Percentiles rank a stretch among this genome's conserved stretches.
Conservation (phyloP, 768 basidiomycete genomes). For the Calocera viscosa region DNA sequence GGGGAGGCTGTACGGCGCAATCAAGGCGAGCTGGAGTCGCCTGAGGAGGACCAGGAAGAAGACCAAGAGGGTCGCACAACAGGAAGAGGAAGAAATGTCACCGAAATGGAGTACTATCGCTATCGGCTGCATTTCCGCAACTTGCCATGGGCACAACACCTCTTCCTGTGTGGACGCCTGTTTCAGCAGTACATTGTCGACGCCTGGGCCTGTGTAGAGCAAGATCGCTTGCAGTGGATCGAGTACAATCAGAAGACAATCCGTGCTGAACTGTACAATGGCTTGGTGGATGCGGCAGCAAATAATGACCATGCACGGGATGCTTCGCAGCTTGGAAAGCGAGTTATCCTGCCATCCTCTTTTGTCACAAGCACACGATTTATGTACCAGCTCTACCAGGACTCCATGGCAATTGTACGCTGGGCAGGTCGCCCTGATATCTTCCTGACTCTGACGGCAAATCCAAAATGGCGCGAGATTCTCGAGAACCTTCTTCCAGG, state of each 20-base stretch:
- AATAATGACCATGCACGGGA: not conserved
- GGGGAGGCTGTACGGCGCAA: not conserved
- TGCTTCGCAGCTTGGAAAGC: conserved; percentile 1
- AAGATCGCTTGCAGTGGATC: not conserved
- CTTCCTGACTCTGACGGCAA: conserved; percentile 17
- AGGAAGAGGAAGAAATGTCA: not conserved
- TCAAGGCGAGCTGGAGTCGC: not conserved
- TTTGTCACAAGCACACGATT: conserved; percentile 13
- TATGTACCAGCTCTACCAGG: conserved; percentile 18
- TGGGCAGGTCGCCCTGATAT: conserved; percentile 13
- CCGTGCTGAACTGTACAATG: conserved; percentile 8
- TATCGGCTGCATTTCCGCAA: conserved; percentile 1
- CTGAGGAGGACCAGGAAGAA: not conserved
- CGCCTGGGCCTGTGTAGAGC: conserved; percentile 9
- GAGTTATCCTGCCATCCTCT: conserved; percentile 15
- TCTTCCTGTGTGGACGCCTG: not conserved
- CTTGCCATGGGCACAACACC: not conserved
- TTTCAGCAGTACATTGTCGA: conserved; percentile 9
- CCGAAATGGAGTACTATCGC: conserved; percentile 5
- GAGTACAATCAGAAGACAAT: conserved; percentile 7
- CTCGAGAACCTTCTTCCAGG: conserved; percentile 11
- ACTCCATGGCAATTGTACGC: conserved; percentile 19
- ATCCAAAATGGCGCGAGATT: conserved; percentile 19
- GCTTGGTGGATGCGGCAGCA: conserved; percentile 10
- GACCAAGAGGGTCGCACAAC: not conserved